A percentile compares a stretch with the other conserved stretches of the same genome.
These are phyloP conservation scores for Fusarium tupiense DNA, from an alignment of 2,329 filamentous ascomycete genomes.

Conservation along the genomic window DNA sequence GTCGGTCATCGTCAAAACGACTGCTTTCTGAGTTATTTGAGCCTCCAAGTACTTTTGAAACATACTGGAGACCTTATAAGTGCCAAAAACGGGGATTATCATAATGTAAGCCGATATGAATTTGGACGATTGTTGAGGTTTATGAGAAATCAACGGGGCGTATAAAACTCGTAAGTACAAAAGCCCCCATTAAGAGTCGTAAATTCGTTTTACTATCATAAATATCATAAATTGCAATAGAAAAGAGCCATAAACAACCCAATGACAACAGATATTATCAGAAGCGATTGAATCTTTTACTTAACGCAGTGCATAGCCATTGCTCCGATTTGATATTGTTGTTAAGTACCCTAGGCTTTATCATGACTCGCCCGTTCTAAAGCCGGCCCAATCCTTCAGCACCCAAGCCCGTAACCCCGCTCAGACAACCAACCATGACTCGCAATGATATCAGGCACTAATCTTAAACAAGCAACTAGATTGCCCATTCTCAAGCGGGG, in stretches of 20 bases:
- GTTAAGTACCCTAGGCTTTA: not conserved
- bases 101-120: accelerated
- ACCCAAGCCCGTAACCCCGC: not conserved
- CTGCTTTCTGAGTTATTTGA: accelerated
- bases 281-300: accelerated
- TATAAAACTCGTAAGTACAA: accelerated
- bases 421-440: not conserved
- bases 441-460: constrained; percentile 3
- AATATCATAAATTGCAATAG: accelerated
- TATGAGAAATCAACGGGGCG: accelerated
- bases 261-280: accelerated
- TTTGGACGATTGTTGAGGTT: accelerated
- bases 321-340: not conserved
- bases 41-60: accelerated
- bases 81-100: accelerated
- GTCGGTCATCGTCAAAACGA: accelerated
- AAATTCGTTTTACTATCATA: not conserved
- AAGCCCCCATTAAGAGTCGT: accelerated
- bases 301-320: too few species aligned
- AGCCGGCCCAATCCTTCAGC: not conserved
- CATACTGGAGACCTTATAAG: accelerated
- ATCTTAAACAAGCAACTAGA: constrained; percentile 28
- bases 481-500: constrained; percentile 36
- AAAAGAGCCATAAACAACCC: not conserved
- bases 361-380: not conserved